These are phyloP conservation scores for Nakaseomyces nivariensis DNA, from an alignment of 1,139 yeast species.

Conservation along the genomic window DNA sequence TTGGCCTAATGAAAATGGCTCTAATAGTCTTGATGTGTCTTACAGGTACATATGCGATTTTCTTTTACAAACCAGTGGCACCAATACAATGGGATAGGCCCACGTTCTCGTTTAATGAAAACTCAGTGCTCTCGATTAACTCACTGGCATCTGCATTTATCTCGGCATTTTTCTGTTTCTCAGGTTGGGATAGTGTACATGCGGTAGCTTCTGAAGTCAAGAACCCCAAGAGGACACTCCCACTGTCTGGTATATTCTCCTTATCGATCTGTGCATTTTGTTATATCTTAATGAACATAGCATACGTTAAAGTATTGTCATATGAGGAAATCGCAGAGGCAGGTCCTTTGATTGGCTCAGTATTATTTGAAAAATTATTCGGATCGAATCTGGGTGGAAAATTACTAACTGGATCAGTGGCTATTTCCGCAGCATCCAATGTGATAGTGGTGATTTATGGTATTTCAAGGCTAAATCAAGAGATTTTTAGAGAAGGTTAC, in stretches of 20 bases:
- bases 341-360: slow-evolving; percentile 51
- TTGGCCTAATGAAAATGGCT: slow-evolving; percentile 46
- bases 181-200: slow-evolving; percentile 60
- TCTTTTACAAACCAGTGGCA: slow-evolving; percentile 29
- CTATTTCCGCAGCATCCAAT: slow-evolving; percentile 53
- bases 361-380: slow-evolving; percentile 46
- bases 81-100: slow-evolving; percentile 8
- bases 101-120: slow-evolving; percentile 19
- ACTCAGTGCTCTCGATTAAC: slow-evolving; percentile 32
- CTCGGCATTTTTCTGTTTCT: slow-evolving; percentile 49
- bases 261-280: slow-evolving; percentile 40
- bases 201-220: slow-evolving; percentile 52
- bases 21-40: slow-evolving; percentile 40
- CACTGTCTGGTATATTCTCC: slow-evolving; percentile 52
- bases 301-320: slow-evolving; percentile 47
- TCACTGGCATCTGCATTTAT: slow-evolving; percentile 47
- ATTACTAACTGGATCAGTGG: slow-evolving; percentile 46
- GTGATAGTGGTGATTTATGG: slow-evolving; percentile 53
- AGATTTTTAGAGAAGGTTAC: slow-evolving; percentile 53
- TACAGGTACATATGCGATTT: slow-evolving; percentile 42
- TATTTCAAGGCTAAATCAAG: slow-evolving; percentile 53
- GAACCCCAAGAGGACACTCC: slow-evolving; percentile 47
- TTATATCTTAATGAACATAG: slow-evolving; percentile 45
- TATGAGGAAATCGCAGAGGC: slow-evolving; percentile 43
- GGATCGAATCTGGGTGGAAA: slow-evolving; percentile 45